These are phyloP conservation scores for Entophlyctis helioformis DNA, from an alignment of 192 early-diverging fungal species.

Conservation along the genomic window DNA sequence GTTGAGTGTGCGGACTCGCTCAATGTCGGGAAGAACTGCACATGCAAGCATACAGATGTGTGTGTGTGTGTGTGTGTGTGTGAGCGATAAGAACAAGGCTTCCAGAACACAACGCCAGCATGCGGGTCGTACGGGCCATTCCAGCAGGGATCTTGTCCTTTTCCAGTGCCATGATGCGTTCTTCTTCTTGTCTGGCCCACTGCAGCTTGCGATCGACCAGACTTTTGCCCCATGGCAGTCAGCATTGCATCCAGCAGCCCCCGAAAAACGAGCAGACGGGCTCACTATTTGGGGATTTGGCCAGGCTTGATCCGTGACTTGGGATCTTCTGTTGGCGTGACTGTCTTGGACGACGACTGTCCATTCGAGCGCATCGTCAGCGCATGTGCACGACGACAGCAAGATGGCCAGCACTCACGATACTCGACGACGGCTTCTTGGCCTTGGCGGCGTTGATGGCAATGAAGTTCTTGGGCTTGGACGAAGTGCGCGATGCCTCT, in stretches of 20 bases:
- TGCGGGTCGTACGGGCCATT: constrained; percentile 18
- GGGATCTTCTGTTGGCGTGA: constrained; percentile 4
- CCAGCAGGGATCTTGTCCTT: constrained; percentile 32
- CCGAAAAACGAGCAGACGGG: background rate
- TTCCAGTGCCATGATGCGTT: constrained; percentile 22
- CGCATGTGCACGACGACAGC: background rate
- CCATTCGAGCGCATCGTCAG: background rate
- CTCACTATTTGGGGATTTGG: constrained; percentile 42
- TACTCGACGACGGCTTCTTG: constrained; percentile 2
- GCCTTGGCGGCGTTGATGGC: constrained; percentile 24
- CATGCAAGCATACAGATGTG: too few relatives aligned
- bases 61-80: too few relatives aligned
- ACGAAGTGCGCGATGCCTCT: too few relatives aligned
- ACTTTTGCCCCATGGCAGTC: constrained; percentile 6
- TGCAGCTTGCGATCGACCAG: constrained; percentile 39
- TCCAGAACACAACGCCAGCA: background rate
- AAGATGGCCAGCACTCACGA: background rate
- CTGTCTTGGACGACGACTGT: constrained; percentile 1
- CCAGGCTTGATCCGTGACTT: constrained; percentile 19
- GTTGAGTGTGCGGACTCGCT: constrained; percentile 27
- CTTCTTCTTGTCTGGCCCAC: constrained; percentile 38
- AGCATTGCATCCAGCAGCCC: background rate
- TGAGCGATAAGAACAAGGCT: background rate
- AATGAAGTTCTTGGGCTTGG: constrained; percentile 42
- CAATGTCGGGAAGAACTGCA: constrained; percentile 27